A percentile compares a stretch with the other conserved stretches of the same genome.
These are phyloP conservation scores for Russula griseocarnosa DNA, from an alignment of 768 basidiomycete species.

Conservation along the genomic window DNA sequence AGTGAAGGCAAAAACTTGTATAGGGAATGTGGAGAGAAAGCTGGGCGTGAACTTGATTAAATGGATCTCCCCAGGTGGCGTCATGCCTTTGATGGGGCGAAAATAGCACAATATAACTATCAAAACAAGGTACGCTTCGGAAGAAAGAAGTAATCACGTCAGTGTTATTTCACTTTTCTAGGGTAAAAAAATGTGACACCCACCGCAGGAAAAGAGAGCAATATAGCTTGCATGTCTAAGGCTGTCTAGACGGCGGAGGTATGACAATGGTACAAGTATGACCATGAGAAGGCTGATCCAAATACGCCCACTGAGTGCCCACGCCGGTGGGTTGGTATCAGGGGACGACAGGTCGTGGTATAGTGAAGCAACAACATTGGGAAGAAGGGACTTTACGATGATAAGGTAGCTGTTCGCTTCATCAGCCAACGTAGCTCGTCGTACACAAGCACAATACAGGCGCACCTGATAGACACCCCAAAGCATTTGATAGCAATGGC, in stretches of 20 bases:
- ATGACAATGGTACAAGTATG: slow-evolving; percentile 73
- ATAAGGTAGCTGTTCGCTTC: slow-evolving; percentile 64
- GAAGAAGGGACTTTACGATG: slow-evolving; percentile 90
- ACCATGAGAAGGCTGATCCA: slow-evolving; percentile 83
- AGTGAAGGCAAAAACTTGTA: slow-evolving; percentile 90
- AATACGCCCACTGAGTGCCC: slow-evolving; percentile 70
- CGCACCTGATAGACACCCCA: slow-evolving; percentile 85
- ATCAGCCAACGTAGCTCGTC: not conserved
- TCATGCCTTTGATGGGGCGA: slow-evolving; percentile 62
- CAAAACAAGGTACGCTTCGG: slow-evolving; percentile 65
- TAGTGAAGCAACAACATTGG: slow-evolving; percentile 79
- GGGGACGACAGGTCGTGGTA: slow-evolving; percentile 73
- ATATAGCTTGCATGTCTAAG: slow-evolving; percentile 89
- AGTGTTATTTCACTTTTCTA: slow-evolving; percentile 6
- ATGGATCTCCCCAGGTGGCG: slow-evolving; percentile 60
- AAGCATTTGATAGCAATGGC: slow-evolving; percentile 97
- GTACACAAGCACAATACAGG: slow-evolving; percentile 31
- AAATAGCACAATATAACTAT: slow-evolving; percentile 82
- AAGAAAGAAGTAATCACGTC: not conserved
- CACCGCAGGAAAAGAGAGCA: slow-evolving; percentile 84
- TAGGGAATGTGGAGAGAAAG: slow-evolving; percentile 84
- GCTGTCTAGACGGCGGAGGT: slow-evolving; percentile 78
- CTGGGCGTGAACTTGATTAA: slow-evolving; percentile 69
- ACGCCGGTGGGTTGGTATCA: slow-evolving; percentile 61
- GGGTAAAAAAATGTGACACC: slow-evolving; percentile 34